phyloP scores from a whole-genome alignment of 2,329 filamentous ascomycete species.

The Sclerotinia subarctica region DNA sequence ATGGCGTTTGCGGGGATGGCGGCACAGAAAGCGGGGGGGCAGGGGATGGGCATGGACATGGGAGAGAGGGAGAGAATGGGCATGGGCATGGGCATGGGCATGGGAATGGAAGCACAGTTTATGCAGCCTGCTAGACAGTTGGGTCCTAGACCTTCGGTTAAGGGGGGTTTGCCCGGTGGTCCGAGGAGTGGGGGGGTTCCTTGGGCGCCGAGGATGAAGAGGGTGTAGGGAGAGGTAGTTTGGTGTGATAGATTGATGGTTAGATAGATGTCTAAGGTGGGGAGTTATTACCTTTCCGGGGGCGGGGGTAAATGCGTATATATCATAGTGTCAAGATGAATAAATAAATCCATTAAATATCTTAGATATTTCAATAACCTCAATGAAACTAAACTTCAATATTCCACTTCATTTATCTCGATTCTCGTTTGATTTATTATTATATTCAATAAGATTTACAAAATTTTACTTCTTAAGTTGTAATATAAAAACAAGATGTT shows the following conservation, averaged over 20 bases:
- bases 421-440: background rate
- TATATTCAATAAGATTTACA: too few species aligned
- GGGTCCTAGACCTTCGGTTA: constrained; percentile 12
- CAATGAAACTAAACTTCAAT: background rate
- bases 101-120: background rate
- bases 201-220: constrained; percentile 2
- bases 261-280: background rate
- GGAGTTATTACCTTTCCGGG: background rate
- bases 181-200: constrained; percentile 19
- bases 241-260: background rate
- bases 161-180: constrained; percentile 18
- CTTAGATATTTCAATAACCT: too few species aligned
- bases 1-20: constrained; percentile 25
- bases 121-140: background rate
- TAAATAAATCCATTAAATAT: too few species aligned
- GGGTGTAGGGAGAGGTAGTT: background rate
- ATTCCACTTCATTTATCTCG: background rate
- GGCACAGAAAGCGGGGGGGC: constrained; percentile 15
- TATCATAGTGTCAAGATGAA: too few species aligned
- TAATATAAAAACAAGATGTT: too few species aligned
- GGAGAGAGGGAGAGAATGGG: background rate
- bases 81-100: background rate
- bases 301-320: too few species aligned
- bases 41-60: background rate
- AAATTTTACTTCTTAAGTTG: too few species aligned